Conservation (phyloP, 2,329 filamentous ascomycete genomes). For the Stagonosporopsis chrysanthemi region DNA sequence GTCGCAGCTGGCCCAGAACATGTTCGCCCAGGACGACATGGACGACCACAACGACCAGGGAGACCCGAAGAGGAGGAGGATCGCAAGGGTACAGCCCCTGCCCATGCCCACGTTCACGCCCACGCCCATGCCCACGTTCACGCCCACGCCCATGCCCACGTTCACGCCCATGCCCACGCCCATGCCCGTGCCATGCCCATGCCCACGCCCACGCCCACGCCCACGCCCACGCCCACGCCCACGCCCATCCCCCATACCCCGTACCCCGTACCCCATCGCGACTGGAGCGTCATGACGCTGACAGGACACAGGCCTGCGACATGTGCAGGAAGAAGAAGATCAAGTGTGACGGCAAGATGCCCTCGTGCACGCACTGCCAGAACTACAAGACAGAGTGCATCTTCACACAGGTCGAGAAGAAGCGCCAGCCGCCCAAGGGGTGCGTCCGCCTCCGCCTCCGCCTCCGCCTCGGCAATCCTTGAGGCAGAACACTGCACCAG, state of each 20-base stretch:
- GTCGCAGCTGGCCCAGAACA: conserved; percentile 47
- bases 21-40: conserved; percentile 59
- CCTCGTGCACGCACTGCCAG: conserved; percentile 91
- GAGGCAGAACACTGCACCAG: not conserved
- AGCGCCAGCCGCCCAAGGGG: conserved; percentile 96
- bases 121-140: too few relatives aligned
- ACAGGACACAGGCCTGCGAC: conserved; percentile 75
- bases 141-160: too few relatives aligned
- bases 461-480: too few relatives aligned
- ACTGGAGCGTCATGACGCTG: conserved; percentile 24
- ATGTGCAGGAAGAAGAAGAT: conserved; percentile 98
- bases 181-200: too few relatives aligned
- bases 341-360: conserved; percentile 96
- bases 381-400: conserved; percentile 99
- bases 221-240: too few relatives aligned
- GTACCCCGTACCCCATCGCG: conserved; percentile 4
- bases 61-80: conserved; percentile 87
- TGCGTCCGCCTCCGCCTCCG: conserved; percentile 46
- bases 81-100: conserved; percentile 78
- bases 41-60: conserved; percentile 64
- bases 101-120: too few relatives aligned
- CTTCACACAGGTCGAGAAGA: conserved; percentile 99
- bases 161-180: too few relatives aligned
- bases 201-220: too few relatives aligned
- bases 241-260: too few relatives aligned